These are phyloP conservation scores for Tylopilus sp. DNA, from an alignment of 1,284 basidiomycete species.

Conservation along the genomic window DNA sequence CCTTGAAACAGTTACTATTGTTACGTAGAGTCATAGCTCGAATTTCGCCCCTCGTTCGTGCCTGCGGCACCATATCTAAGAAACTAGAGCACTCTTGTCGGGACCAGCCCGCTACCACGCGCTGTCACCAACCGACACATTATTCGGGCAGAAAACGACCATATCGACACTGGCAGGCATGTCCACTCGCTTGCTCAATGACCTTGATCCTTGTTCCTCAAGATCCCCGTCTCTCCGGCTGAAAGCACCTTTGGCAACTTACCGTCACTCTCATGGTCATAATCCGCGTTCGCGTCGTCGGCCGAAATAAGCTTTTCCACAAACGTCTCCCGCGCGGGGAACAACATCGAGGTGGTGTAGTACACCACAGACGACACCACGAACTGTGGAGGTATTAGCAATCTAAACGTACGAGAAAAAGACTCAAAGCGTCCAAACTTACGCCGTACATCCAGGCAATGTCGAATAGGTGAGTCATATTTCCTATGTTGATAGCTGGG, in stretches of 20 bases:
- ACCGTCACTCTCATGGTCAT: background rate
- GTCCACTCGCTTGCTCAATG: background rate
- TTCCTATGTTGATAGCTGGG: slow-evolving; percentile 48
- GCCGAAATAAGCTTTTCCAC: slow-evolving; percentile 43
- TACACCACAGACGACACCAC: slow-evolving; percentile 43
- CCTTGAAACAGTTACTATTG: too few relatives aligned
- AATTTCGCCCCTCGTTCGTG: too few relatives aligned
- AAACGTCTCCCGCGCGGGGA: slow-evolving; percentile 58
- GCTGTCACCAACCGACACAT: too few relatives aligned
- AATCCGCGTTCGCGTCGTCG: slow-evolving; percentile 14
- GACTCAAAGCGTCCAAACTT: slow-evolving; percentile 23
- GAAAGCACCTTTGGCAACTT: background rate
- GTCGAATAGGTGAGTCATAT: slow-evolving; percentile 52
- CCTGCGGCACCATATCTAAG: too few relatives aligned
- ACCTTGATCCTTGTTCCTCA: slow-evolving; percentile 6
- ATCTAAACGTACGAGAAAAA: slow-evolving; percentile 16
- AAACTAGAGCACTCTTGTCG: too few relatives aligned
- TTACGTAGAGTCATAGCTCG: too few relatives aligned
- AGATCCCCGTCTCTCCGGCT: background rate
- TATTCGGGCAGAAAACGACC: too few relatives aligned
- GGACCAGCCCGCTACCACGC: too few relatives aligned
- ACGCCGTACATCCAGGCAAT: slow-evolving; percentile 72
- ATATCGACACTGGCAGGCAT: background rate
- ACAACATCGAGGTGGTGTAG: slow-evolving; percentile 49
- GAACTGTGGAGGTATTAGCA: slow-evolving; percentile 32